Evolutionary conservation across 305 asterid genomes (phyloP).

Genomic region (Rubia peregrina): DNA sequence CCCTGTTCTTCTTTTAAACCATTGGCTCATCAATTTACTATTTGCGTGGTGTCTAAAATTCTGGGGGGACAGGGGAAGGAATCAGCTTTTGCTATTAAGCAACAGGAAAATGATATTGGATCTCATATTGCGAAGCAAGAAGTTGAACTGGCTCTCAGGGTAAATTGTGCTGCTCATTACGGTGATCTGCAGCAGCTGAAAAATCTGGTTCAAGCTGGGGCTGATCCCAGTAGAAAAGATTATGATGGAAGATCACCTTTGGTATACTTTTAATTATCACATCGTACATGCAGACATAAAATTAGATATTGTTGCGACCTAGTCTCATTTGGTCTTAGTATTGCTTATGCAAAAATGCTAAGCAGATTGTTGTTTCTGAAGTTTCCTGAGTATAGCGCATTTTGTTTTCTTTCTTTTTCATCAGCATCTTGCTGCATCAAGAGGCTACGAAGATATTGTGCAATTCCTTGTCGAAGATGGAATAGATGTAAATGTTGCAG

Average conservation of each 20-base stretch:
- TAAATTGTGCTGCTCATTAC: constrained; percentile 67
- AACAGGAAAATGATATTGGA: constrained; percentile 65
- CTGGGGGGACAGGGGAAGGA: constrained; percentile 48
- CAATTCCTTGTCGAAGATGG: constrained; percentile 62
- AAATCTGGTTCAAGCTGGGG: constrained; percentile 70
- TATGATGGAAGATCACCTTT: constrained; percentile 81
- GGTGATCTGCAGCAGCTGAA: constrained; percentile 79
- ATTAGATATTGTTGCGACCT: neutral
- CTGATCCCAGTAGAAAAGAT: constrained; percentile 75
- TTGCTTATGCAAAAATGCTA: too few species aligned
- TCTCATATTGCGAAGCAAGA: constrained; percentile 71
- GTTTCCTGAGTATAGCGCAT: neutral
- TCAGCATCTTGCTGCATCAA: constrained; percentile 90
- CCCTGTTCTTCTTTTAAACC: neutral
- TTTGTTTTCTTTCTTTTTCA: constrained; percentile 4
- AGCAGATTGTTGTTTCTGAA: neutral
- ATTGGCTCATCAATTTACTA: too few species aligned
- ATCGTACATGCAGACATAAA: neutral
- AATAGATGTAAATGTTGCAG: constrained; percentile 51
- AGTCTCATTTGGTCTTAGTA: too few species aligned
- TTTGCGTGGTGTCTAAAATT: neutral
- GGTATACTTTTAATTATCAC: constrained; percentile 30
- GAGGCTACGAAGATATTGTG: constrained; percentile 62
- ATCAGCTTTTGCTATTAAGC: constrained; percentile 58
- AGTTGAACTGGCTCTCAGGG: constrained; percentile 83